Base-by-base conservation (phyloP, 495 filamentous ascomycete genomes). In the Penicillium lividum region DNA sequence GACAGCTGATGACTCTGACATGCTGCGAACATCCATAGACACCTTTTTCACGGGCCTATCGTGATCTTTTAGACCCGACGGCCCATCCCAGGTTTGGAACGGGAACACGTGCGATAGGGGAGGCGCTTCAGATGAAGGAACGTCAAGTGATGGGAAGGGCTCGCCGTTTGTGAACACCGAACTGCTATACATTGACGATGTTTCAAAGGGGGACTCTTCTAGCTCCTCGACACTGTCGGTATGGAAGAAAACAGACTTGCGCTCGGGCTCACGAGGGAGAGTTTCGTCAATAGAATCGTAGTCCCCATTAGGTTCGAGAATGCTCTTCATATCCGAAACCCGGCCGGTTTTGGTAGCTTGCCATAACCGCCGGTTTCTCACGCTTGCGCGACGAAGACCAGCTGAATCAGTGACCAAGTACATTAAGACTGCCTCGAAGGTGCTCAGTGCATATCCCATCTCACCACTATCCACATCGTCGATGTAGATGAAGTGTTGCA, bases 381-480 rank as follows among this genome's bases (percentile, higher is more conserved):
- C 80, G 71, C 95, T 99, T 10, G 93, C 89, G 65, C 85, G 87
- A 55, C 91, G 84, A 36, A 99, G 72, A 22, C 85, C 89, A 18
- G 86, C 88, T 0, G 92, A 92, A 61, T 96, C 92, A 28, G 85
- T 86, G 22, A 87, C 82, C 16, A 99, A 82, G 72, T 99, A 97
- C 8, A 92, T 89, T 11, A 99, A 75, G 5, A 99, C 95, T 0
- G 91, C 95, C 73, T 99, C 95, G 50, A 97, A 89, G 0, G 95
- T 99, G 68, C 93, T 98, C 33, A 99, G 76, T 6, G 96, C 92
- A 74, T 99, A 99, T 27, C 95, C 95, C 78, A 93, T 89, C 75
- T 99, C 95, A 33, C 95, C 95, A 66, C 86, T 93, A 54, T 99
- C 95, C 11, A 98, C 92, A 78, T 98, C 95, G 60, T 97, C 93